Evolutionary conservation across 1,284 basidiomycete species (phyloP), one percentile per base, ranked within the genome.

Genomic region (Leccinum subatratum): DNA sequence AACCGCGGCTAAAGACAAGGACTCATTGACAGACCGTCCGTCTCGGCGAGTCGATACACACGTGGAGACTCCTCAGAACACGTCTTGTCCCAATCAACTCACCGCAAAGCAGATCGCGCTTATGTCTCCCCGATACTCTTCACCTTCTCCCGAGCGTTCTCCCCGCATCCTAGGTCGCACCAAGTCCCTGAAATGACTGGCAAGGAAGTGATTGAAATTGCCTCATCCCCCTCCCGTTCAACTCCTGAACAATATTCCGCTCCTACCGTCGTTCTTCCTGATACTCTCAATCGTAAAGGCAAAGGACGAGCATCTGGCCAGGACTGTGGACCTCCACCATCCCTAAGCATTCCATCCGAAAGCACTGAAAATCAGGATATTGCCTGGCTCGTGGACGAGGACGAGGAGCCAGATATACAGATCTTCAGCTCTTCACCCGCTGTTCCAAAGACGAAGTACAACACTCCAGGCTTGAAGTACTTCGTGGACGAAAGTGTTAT

Each of bases 351-450:
- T 25, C 61, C 58, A 14, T 22, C 62, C 6, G 37, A 63, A 64
- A 64, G 48, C 59, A 64, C 66, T 42, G 63, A 67, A 22, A 71
- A 76, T 30, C 71, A 78, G 42, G 80, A 80, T 69, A 86, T 90
- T 77, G 81, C 84, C 3, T 90, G 89, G 88, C 78, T 90, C 25
- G 75, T 90, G 12, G 86, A 86, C 57, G 87, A 87, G 61, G 85
- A 87, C 63, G 83, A 85, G 64, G 82, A 83, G 3, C 79, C 79
- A 4, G 79, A 81, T 61, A 77, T 88, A 66, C 79, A 82, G 63
- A 81, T 88, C 54, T 63, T 83, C 11, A 76, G 78, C 61, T 86
- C 85, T 22, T 82, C 85, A 1, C 86, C 85, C 8, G 62, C 75
- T 3, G 34, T 25, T 54, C 32, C 68, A 64, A 72, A 65, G 66